Evolutionary conservation across 2,329 filamentous ascomycete species (phyloP).

Genomic region (Apiospora hydei): DNA sequence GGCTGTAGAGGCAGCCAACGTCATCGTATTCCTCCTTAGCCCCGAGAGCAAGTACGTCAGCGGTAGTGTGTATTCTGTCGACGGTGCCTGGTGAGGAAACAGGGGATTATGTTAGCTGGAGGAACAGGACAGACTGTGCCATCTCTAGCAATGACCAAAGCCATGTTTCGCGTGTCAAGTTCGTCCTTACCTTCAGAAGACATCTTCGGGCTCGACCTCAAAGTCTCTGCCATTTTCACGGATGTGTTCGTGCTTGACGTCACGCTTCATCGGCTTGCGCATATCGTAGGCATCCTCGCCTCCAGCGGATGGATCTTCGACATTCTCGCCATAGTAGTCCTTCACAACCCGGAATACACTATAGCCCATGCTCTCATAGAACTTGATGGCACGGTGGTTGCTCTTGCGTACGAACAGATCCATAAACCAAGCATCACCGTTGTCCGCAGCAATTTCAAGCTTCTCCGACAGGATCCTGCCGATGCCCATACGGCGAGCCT

Average conservation of each 20-base stretch:
- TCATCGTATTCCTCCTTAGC: conserved; percentile 56
- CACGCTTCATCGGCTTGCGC: conserved; percentile 87
- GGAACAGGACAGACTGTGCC: neutral
- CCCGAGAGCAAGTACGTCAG: conserved; percentile 55
- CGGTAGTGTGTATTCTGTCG: conserved; percentile 54
- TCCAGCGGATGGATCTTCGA: conserved; percentile 64
- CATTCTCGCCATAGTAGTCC: conserved; percentile 91
- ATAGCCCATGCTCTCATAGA: conserved; percentile 93
- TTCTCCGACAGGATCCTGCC: conserved; percentile 83
- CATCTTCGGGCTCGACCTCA: conserved; percentile 81
- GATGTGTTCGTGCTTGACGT: conserved; percentile 77
- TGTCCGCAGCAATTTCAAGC: conserved; percentile 83
- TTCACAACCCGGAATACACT: conserved; percentile 88
- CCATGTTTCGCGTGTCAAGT: neutral
- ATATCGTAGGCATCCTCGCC: conserved; percentile 96
- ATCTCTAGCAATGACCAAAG: neutral
- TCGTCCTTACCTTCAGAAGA: conserved; percentile 66
- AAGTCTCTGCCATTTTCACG: conserved; percentile 82
- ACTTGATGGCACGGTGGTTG: conserved; percentile 84
- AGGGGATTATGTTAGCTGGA: neutral
- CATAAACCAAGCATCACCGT: conserved; percentile 89
- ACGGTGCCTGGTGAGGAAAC: conserved; percentile 44
- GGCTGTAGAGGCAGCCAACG: conserved; percentile 54
- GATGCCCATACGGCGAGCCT: conserved; percentile 84
- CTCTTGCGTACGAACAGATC: conserved; percentile 92